Base-by-base conservation (phyloP, 192 early-diverging fungal genomes). In the Lobosporangium transversale region DNA sequence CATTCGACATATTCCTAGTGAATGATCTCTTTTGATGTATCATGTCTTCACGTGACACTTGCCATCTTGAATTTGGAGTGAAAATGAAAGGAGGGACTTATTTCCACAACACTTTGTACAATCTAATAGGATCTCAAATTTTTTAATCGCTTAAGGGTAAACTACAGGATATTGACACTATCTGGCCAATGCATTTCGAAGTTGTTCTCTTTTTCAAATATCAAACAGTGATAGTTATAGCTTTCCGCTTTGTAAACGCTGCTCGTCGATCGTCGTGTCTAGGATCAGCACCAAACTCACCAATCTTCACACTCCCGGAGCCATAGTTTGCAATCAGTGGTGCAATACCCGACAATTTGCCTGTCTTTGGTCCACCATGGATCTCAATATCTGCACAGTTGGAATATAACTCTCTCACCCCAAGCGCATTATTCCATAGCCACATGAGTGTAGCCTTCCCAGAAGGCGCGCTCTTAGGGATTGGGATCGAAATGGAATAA, bases 331-430 rank as follows among this genome's bases (percentile, higher is more conserved):
- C 58, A 36, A 80, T 42, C 17, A 81, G 55, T 24, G 80, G 71
- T 20, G 48, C 36, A 24, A 80, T 62, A 0, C 85, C 86, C 1
- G 67, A 61, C 33, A 81, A 57, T 0, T 75, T 51, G 1, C 67
- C 76, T 14, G 49, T 80, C 1, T 66, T 64, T 2, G 71, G 50
- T 23, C 84, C 81, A 21, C 79, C 78, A 7, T 69, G 59, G 64
- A 91, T 83, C 40, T 78, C 79, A n/a, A 91, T 80, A 79, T 90
- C 88, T 26, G 86, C 89, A 62, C 89, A 90, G 74, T 90, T 89
- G 79, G 85, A 87, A 79, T 91, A 91, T 44, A 87, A 85, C 80
- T 93, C 90, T 45, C 90, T 86, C 64, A 84, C 85, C 0, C 91
- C 90, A 9, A 87, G 62, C 2, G 90, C 88, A 44, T 91, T 90